phyloP scores from a whole-genome alignment of 306 rosid species.

The Cucurbita maxima region DNA sequence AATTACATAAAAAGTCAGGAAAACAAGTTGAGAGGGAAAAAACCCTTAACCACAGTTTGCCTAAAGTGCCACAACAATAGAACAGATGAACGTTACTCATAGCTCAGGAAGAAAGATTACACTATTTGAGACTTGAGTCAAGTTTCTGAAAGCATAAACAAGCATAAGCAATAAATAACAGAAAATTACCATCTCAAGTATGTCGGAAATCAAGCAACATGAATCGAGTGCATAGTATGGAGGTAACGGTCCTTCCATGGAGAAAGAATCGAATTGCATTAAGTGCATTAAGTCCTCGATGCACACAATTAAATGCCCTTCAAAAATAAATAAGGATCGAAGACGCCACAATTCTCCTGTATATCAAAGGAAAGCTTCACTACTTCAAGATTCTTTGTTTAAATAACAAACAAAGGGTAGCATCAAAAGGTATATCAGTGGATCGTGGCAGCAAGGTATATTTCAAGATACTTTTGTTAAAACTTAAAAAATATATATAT shows the following conservation, averaged over 20 bases:
- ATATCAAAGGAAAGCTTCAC: background rate
- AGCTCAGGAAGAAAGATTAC: background rate
- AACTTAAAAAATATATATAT: background rate
- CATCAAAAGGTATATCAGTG: background rate
- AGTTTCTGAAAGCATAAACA: background rate
- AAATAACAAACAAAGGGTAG: background rate
- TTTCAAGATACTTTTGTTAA: background rate
- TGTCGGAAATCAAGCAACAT: constrained; percentile 46
- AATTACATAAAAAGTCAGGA: background rate
- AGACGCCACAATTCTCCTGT: constrained; percentile 57
- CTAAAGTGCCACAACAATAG: background rate
- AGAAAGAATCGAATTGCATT: constrained; percentile 39
- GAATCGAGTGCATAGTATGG: constrained; percentile 60
- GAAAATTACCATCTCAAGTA: constrained; percentile 55
- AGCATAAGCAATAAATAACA: background rate
- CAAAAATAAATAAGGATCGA: constrained; percentile 67
- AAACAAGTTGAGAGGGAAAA: background rate
- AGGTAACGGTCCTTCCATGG: constrained; percentile 26
- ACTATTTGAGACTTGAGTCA: background rate
- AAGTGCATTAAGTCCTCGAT: constrained; percentile 52
- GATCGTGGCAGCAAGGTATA: background rate
- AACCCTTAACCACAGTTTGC: background rate
- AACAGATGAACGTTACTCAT: background rate
- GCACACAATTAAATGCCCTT: constrained; percentile 55
- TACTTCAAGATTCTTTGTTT: background rate